Evolutionary conservation across 306 rosid genomes (phyloP).

Genomic region (Acmispon strigosus): DNA sequence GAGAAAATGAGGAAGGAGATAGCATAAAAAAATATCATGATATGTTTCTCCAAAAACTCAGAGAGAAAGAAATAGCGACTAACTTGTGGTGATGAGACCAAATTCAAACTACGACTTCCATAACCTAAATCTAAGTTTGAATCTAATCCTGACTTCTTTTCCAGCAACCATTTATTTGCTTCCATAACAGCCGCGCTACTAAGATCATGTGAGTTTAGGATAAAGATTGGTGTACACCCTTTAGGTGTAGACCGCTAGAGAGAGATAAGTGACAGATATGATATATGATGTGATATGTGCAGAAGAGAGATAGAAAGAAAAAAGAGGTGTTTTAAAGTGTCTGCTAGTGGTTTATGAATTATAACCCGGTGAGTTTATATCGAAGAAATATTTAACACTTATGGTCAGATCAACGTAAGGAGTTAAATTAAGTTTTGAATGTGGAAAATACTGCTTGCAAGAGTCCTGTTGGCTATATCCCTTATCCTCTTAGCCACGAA

Average conservation of each 20-base stretch:
- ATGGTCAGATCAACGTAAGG: constrained; percentile 1
- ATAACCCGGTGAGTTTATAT: constrained; percentile 36
- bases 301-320: too few species aligned
- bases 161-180: constrained; percentile 82
- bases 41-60: neutral
- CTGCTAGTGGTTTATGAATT: too few species aligned
- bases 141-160: constrained; percentile 58
- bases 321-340: too few species aligned
- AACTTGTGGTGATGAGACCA: constrained; percentile 41
- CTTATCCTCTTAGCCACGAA: constrained; percentile 34
- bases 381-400: constrained; percentile 25
- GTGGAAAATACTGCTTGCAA: constrained; percentile 34
- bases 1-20: neutral
- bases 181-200: constrained; percentile 69
- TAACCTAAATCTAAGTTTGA: constrained; percentile 45
- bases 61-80: constrained; percentile 28
- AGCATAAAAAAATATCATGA: neutral
- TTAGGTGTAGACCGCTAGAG: too few species aligned
- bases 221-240: too few species aligned
- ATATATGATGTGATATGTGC: too few species aligned
- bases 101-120: constrained; percentile 39
- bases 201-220: too few species aligned
- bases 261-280: too few species aligned
- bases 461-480: constrained; percentile 32
- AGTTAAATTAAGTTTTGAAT: constrained; percentile 3